A percentile compares a stretch with the other conserved stretches of the same genome.
phyloP scores from a whole-genome alignment of 495 filamentous ascomycete genomes.

The Lophiostoma macrostomum region DNA sequence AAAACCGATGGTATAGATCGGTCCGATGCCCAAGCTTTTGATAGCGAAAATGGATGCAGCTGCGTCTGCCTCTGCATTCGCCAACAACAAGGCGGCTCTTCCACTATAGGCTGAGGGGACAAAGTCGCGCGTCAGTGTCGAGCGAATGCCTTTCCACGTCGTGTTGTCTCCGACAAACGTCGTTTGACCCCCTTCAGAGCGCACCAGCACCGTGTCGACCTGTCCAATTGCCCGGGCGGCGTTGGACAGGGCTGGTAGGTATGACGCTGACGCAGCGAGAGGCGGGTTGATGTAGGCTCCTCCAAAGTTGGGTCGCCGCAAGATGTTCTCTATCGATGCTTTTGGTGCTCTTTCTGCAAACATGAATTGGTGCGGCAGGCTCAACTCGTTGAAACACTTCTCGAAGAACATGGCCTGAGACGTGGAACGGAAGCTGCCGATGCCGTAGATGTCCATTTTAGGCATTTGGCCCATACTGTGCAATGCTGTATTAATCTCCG shows the following conservation, averaged over 20 bases:
- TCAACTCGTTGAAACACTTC: constrained; percentile 84
- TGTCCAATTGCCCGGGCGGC: constrained; percentile 72
- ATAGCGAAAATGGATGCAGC: constrained; percentile 73
- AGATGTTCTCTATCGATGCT: constrained; percentile 61
- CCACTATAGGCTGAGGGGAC: constrained; percentile 75
- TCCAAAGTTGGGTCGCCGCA: constrained; percentile 68
- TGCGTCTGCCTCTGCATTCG: constrained; percentile 64
- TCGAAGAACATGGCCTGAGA: constrained; percentile 81
- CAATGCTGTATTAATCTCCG: constrained; percentile 76
- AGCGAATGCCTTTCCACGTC: constrained; percentile 78
- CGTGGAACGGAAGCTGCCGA: constrained; percentile 66
- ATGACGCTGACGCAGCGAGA: constrained; percentile 49
- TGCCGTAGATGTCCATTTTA: constrained; percentile 74
- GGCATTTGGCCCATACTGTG: constrained; percentile 76
- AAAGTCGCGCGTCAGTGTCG: constrained; percentile 74
- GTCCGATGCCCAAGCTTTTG: constrained; percentile 67
- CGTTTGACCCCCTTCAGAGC: constrained; percentile 34
- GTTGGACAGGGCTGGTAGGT: constrained; percentile 64
- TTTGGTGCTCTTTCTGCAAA: constrained; percentile 68
- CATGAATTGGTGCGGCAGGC: constrained; percentile 73
- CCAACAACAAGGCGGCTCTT: constrained; percentile 70
- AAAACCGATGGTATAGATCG: constrained; percentile 82
- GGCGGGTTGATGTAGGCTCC: constrained; percentile 76
- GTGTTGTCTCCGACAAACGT: constrained; percentile 72
- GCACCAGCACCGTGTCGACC: constrained; percentile 73